Conservation (phyloP, 2,329 filamentous ascomycete genomes). For the Colletotrichum eremochloae region DNA sequence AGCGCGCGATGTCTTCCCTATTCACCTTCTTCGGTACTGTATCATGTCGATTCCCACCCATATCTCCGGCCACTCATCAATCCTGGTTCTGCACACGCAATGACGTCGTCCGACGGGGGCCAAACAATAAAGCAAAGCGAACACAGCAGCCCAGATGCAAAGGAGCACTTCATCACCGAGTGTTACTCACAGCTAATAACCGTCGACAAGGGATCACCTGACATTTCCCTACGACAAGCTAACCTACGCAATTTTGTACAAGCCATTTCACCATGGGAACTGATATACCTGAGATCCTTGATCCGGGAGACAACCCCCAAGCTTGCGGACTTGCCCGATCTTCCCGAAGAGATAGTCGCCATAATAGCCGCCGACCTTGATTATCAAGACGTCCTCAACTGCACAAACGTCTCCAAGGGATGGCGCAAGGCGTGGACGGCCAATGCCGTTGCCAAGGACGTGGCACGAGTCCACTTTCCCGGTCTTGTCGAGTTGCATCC, state of each 20-base stretch:
- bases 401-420: constrained; percentile 26
- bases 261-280: constrained; percentile 30
- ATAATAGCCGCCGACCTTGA: constrained; percentile 12
- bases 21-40: too few relatives aligned
- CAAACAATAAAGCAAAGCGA: background rate
- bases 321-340: constrained; percentile 16
- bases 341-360: constrained; percentile 29
- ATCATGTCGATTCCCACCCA: too few relatives aligned
- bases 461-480: constrained; percentile 19
- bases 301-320: background rate
- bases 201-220: background rate
- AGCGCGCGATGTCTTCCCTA: too few relatives aligned
- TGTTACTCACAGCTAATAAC: constrained; percentile 15
- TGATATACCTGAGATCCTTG: constrained; percentile 20
- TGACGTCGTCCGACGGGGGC: background rate
- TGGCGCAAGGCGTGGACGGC: constrained; percentile 28
- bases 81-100: too few relatives aligned
- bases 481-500: background rate
- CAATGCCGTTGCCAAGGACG: background rate
- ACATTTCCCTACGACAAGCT: background rate
- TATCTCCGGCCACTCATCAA: fast-evolving
- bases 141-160: background rate
- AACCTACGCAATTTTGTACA: constrained; percentile 31
- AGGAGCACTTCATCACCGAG: background rate
- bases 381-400: constrained; percentile 16